Evolutionary conservation across 1,284 basidiomycete genomes (phyloP).

Genomic region (Kwoniella shivajii): DNA sequence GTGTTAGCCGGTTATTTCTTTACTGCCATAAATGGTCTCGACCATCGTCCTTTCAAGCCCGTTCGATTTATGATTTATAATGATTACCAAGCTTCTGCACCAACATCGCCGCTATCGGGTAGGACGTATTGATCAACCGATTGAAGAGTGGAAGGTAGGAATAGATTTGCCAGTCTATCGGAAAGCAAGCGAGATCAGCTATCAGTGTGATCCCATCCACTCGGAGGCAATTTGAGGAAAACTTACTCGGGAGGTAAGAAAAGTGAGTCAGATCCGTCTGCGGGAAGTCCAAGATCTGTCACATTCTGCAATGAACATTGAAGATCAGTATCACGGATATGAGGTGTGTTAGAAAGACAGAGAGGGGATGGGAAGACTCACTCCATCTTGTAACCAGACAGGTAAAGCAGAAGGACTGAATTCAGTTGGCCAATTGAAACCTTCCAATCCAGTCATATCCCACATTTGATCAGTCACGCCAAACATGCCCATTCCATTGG

Average conservation of each 20-base stretch:
- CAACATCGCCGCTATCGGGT: conserved; percentile 49
- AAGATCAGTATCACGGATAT: background rate
- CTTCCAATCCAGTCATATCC: conserved; percentile 68
- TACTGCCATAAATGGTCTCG: too few relatives aligned
- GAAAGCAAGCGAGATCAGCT: background rate
- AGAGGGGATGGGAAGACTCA: conserved; percentile 60
- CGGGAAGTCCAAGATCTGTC: conserved; percentile 81
- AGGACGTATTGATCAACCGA: conserved; percentile 42
- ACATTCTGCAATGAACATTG: conserved; percentile 61
- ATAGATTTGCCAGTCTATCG: conserved; percentile 51
- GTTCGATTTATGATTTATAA: too few relatives aligned
- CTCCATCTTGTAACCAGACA: conserved; percentile 61
- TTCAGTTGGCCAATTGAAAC: conserved; percentile 73
- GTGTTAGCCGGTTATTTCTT: too few relatives aligned
- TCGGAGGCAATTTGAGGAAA: too few relatives aligned
- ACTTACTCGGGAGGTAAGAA: conserved; percentile 64
- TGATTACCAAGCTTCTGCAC: conserved; percentile 51
- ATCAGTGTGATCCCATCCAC: background rate
- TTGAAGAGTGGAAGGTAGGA: conserved; percentile 42
- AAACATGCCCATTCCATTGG: conserved; percentile 46
- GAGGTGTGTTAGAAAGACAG: background rate
- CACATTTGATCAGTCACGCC: conserved; percentile 41
- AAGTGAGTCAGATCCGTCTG: conserved; percentile 83
- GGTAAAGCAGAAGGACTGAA: conserved; percentile 49
- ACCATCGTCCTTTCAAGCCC: too few relatives aligned